phyloP scores from a whole-genome alignment of 352 stramenopile species.

The Albugo candida region DNA sequence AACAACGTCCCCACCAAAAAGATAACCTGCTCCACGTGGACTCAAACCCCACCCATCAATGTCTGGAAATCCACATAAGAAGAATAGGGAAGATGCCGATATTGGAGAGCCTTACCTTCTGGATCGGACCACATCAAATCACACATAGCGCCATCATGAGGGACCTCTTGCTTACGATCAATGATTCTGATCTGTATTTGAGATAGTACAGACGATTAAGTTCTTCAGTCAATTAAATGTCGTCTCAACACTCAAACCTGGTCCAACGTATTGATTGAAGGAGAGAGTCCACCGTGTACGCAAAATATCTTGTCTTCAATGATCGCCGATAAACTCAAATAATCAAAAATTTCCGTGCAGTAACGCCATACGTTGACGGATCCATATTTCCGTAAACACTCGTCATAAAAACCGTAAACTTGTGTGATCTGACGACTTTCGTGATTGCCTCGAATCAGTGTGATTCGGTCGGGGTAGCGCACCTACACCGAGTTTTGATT shows the following conservation, averaged over 20 bases:
- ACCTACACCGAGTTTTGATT: constrained; percentile 22
- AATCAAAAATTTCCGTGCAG: constrained; percentile 99
- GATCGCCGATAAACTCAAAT: constrained; percentile 94
- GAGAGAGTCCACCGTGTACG: constrained; percentile 96
- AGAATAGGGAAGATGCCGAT: constrained; percentile 9
- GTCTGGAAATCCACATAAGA: constrained; percentile 79
- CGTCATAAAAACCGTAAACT: constrained; percentile 99
- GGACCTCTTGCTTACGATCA: constrained; percentile 98
- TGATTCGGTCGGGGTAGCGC: constrained; percentile 97
- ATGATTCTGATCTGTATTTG: constrained; percentile 54
- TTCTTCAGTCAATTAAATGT: background rate
- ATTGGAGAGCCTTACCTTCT: constrained; percentile 18
- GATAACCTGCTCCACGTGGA: constrained; percentile 92
- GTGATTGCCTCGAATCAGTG: constrained; percentile 98
- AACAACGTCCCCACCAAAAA: constrained; percentile 97
- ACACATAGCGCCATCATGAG: constrained; percentile 98
- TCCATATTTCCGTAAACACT: constrained; percentile 96
- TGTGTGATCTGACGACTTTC: constrained; percentile 97
- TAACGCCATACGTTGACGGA: constrained; percentile 98
- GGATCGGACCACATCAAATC: constrained; percentile 93
- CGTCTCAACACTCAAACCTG: constrained; percentile 15
- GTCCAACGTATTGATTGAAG: constrained; percentile 80
- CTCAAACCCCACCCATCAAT: constrained; percentile 97
- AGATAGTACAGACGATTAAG: background rate
- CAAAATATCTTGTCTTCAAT: constrained; percentile 99